Percentiles rank a stretch among this genome's conserved stretches.
Evolutionary conservation across 352 stramenopile species (phyloP).

Genomic region (Chloridella minuta): DNA sequence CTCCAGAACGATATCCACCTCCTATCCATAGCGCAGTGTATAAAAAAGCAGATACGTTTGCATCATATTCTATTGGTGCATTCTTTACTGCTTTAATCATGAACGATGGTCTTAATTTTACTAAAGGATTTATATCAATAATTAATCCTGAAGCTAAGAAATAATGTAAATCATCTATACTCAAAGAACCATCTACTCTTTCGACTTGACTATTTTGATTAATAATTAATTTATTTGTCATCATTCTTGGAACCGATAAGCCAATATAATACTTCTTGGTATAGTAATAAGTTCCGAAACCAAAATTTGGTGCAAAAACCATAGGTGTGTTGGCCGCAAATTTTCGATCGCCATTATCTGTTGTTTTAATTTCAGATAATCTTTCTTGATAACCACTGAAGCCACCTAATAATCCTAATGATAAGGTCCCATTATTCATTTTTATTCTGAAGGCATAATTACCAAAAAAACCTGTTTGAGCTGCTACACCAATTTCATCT

Average conservation of each 20-base stretch:
- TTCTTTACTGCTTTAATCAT: slow-evolving; percentile 9
- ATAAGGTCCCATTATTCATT: not conserved
- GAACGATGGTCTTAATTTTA: not conserved
- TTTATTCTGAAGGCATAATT: not conserved
- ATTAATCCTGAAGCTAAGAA: not conserved
- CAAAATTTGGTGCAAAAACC: slow-evolving; percentile 2
- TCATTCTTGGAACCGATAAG: not conserved
- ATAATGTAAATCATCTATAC: not conserved
- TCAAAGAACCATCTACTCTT: not conserved
- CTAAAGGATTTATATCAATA: not conserved
- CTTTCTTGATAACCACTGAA: no score
- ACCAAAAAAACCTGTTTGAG: not conserved
- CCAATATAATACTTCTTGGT: not conserved
- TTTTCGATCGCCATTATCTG: no score
- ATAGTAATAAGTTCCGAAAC: not conserved
- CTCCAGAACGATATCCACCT: no score
- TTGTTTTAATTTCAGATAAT: no score
- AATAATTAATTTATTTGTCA: not conserved
- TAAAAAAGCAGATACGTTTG: no score
- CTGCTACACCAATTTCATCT: not conserved
- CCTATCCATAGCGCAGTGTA: no score
- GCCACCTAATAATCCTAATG: not conserved
- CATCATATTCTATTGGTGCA: not conserved
- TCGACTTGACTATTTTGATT: not conserved
- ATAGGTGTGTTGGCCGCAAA: not conserved